Percentiles rank a stretch among this genome's conserved stretches.
These are phyloP conservation scores for Gossypium sturtianum DNA, from an alignment of 345 rosid species.

Conservation along the genomic window DNA sequence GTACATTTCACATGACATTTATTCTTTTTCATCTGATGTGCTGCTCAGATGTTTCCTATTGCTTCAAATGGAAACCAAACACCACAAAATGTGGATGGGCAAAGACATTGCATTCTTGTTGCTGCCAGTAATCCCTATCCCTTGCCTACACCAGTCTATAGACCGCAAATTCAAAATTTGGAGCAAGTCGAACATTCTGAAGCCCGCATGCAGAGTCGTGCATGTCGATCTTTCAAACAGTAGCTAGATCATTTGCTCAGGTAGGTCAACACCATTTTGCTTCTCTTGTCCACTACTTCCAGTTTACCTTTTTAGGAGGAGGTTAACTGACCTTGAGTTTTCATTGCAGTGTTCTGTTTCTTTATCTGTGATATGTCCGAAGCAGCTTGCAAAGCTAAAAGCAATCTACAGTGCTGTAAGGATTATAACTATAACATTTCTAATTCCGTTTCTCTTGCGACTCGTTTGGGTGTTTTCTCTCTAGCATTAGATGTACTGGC, in stretches of 20 bases:
- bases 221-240: no score
- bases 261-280: constrained; percentile 27
- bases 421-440: neutral
- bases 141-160: constrained; percentile 90
- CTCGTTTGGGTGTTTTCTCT: neutral
- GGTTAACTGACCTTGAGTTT: constrained; percentile 24
- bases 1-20: neutral
- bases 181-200: constrained; percentile 62
- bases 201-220: no score
- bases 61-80: constrained; percentile 54
- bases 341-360: constrained; percentile 69
- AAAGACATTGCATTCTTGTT: constrained; percentile 84
- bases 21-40: neutral
- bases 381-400: constrained; percentile 78
- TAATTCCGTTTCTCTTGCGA: neutral
- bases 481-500: neutral
- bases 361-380: constrained; percentile 84
- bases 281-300: constrained; percentile 2
- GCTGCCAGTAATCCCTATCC: constrained; percentile 90
- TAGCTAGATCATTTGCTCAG: constrained; percentile 72
- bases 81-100: constrained; percentile 59
- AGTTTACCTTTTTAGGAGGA: constrained; percentile 13
- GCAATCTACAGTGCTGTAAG: constrained; percentile 82
- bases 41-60: constrained; percentile 63
- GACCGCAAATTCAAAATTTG: constrained; percentile 56